These are phyloP conservation scores for Ogataea henricii DNA, from an alignment of 805 yeast genomes.

Conservation along the genomic window DNA sequence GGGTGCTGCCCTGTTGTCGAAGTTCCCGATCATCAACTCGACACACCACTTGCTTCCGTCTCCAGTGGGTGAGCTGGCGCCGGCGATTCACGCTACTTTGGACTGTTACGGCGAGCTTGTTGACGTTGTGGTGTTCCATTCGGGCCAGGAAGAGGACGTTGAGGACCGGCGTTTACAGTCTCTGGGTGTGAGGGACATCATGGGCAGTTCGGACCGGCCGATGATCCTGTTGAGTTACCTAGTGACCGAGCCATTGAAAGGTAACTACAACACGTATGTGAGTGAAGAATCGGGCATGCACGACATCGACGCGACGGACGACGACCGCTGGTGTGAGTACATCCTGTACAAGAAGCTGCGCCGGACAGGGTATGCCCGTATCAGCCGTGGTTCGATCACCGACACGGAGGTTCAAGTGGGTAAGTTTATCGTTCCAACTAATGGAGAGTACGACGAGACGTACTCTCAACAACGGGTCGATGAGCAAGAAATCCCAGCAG, in stretches of 20 bases:
- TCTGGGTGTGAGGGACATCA: conserved; percentile 68
- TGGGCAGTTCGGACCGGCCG: conserved; percentile 86
- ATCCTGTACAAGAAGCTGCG: conserved; percentile 83
- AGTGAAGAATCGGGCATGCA: conserved; percentile 82
- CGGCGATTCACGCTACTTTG: conserved; percentile 95
- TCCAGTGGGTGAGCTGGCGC: conserved; percentile 97
- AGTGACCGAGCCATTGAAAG: conserved; percentile 84
- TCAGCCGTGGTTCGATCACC: conserved; percentile 89
- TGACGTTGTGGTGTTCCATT: conserved; percentile 95
- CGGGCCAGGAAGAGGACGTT: conserved; percentile 96
- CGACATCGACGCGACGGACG: conserved; percentile 90
- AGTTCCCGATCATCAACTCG: conserved; percentile 89
- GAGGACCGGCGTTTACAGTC: conserved; percentile 92
- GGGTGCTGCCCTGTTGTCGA: conserved; percentile 92
- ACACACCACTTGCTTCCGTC: conserved; percentile 92
- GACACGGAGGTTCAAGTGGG: conserved; percentile 97
- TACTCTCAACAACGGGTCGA: conserved; percentile 46
- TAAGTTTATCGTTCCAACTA: conserved; percentile 65
- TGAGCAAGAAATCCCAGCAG: conserved; percentile 59
- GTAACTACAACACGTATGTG: conserved; percentile 91
- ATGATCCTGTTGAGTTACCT: conserved; percentile 83
- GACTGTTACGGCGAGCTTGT: conserved; percentile 85
- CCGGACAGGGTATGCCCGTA: conserved; percentile 91
- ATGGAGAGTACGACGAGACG: conserved; percentile 26
- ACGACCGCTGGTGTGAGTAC: conserved; percentile 99